phyloP scores from a whole-genome alignment of 1,284 basidiomycete genomes.

The Leccinum subrobustum region DNA sequence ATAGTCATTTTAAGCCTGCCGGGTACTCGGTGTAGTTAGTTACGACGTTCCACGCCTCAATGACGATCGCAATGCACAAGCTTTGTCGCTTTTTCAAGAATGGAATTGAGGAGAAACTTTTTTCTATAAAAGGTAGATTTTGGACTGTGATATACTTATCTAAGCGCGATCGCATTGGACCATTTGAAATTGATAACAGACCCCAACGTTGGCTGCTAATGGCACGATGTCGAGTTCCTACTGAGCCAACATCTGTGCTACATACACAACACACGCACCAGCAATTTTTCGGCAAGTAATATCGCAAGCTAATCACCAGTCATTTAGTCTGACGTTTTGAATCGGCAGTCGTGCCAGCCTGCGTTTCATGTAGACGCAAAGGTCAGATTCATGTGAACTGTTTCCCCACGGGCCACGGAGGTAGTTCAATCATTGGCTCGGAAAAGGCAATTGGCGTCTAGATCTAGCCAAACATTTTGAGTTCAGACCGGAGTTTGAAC shows the following conservation, averaged over 20 bases:
- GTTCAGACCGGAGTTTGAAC: constrained; percentile 52
- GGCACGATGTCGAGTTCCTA: constrained; percentile 11
- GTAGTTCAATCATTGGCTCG: constrained; percentile 17
- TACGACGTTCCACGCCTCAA: constrained; percentile 22
- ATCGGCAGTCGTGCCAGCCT: neutral
- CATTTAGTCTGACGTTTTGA: neutral
- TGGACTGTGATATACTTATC: neutral
- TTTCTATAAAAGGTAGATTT: constrained; percentile 7
- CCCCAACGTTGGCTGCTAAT: neutral
- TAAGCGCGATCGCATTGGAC: neutral
- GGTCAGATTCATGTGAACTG: neutral
- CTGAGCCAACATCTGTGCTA: neutral
- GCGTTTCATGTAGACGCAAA: neutral
- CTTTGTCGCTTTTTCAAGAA: neutral
- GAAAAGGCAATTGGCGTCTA: constrained; percentile 25
- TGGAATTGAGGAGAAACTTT: constrained; percentile 15
- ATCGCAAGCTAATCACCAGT: neutral
- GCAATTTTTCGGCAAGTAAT: neutral
- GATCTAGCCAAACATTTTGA: constrained; percentile 26
- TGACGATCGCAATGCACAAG: constrained; percentile 22
- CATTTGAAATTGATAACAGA: constrained; percentile 32
- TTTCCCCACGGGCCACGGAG: constrained; percentile 11
- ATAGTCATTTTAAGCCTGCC: constrained; percentile 20
- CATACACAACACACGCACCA: neutral
- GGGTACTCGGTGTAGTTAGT: constrained; percentile 23